Evolutionary conservation across 805 yeast genomes (phyloP).

Genomic region (Ogataea salicorniae): DNA sequence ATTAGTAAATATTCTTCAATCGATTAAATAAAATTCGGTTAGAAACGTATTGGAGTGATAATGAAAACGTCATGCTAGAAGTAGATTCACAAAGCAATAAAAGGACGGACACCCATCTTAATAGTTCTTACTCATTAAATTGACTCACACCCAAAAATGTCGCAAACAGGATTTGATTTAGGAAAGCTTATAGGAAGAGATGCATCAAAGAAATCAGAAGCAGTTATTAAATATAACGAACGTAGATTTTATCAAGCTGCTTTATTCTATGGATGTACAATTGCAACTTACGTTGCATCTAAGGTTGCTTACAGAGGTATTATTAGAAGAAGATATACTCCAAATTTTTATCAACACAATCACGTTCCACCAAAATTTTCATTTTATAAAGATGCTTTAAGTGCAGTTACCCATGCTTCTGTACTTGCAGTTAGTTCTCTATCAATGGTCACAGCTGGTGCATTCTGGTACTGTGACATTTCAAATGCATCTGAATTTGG

Average conservation of each 20-base stretch:
- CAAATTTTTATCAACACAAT: constrained; percentile 76
- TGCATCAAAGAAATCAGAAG: constrained; percentile 19
- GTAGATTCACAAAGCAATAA: too few species aligned
- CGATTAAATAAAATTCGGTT: too few species aligned
- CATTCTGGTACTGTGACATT: constrained; percentile 77
- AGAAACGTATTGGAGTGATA: too few species aligned
- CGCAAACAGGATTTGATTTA: neutral
- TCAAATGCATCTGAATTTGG: constrained; percentile 68
- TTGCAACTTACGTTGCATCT: constrained; percentile 65
- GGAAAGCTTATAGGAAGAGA: neutral
- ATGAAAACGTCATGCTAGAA: too few species aligned
- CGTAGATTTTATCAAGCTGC: constrained; percentile 71
- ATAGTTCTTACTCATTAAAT: neutral
- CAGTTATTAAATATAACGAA: constrained; percentile 45
- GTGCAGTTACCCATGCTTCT: constrained; percentile 80
- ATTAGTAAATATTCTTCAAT: too few species aligned
- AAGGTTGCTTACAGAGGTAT: constrained; percentile 74
- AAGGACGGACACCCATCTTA: neutral
- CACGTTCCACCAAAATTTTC: constrained; percentile 82
- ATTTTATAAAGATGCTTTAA: constrained; percentile 75
- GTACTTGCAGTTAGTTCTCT: constrained; percentile 66
- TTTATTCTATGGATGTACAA: constrained; percentile 66
- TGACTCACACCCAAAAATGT: neutral
- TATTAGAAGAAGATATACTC: constrained; percentile 64
- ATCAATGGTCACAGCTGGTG: constrained; percentile 68